Conservation (phyloP, 1,284 basidiomycete genomes). For the Thecaphora thlaspeos region DNA sequence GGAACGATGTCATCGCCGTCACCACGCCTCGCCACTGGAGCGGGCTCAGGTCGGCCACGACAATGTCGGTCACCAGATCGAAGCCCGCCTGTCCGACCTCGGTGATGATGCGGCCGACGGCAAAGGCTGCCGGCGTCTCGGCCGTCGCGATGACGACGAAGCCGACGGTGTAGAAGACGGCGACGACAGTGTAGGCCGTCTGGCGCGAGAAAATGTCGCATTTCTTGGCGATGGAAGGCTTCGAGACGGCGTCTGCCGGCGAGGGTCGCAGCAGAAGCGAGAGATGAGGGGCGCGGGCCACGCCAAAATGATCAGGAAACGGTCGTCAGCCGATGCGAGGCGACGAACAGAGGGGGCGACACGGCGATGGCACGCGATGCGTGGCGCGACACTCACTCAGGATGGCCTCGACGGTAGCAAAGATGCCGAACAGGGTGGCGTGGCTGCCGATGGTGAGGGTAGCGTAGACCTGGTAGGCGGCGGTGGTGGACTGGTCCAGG, state of each 20-base stretch:
- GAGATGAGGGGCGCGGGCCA: too few relatives aligned
- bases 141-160: slow-evolving; percentile 38
- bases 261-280: background rate
- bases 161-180: slow-evolving; percentile 43
- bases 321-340: too few relatives aligned
- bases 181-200: slow-evolving; percentile 25
- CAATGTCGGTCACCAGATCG: slow-evolving; percentile 41
- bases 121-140: slow-evolving; percentile 13
- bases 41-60: slow-evolving; percentile 39
- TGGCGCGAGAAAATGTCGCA: slow-evolving; percentile 48
- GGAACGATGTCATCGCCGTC: slow-evolving; percentile 14
- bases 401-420: slow-evolving; percentile 16
- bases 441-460: slow-evolving; percentile 26
- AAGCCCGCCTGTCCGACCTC: slow-evolving; percentile 28
- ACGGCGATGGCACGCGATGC: too few relatives aligned
- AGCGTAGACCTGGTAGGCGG: slow-evolving; percentile 24
- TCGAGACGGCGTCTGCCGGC: slow-evolving; percentile 42
- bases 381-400: slow-evolving; percentile 13
- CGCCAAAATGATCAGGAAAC: too few relatives aligned
- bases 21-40: slow-evolving; percentile 30
- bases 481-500: slow-evolving; percentile 11
- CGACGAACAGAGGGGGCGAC: slow-evolving; percentile 5
- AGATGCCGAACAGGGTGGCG: slow-evolving; percentile 21
- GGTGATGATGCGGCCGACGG: slow-evolving; percentile 17
- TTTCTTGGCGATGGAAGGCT: slow-evolving; percentile 45